Conservation (phyloP, 2,329 filamentous ascomycete genomes). For the Huntiella abstrusa region DNA sequence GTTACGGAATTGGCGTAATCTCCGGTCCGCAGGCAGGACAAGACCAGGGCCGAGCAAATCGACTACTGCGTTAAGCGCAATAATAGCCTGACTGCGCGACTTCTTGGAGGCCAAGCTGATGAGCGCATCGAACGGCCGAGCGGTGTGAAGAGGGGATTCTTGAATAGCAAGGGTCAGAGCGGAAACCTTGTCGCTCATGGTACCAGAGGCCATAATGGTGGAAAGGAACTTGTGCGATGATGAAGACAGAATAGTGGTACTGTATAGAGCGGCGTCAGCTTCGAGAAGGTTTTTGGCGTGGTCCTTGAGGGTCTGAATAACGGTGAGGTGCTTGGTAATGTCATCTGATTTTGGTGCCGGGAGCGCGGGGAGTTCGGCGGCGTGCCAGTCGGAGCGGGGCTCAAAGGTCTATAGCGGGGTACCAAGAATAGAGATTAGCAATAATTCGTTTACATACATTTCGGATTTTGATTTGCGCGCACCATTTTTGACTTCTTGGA, state of each 20-base stretch:
- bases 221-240: slow-evolving; percentile 92
- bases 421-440: slow-evolving; percentile 16
- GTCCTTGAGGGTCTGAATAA: slow-evolving; percentile 36
- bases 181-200: slow-evolving; percentile 89
- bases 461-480: slow-evolving; percentile 12
- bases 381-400: slow-evolving; percentile 39
- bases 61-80: slow-evolving; percentile 81
- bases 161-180: slow-evolving; percentile 86
- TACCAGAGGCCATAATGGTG: slow-evolving; percentile 92
- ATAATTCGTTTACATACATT: slow-evolving; percentile 14
- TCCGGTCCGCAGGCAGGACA: slow-evolving; percentile 64
- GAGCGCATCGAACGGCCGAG: slow-evolving; percentile 71
- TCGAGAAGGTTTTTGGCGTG: slow-evolving; percentile 61
- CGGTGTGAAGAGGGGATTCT: slow-evolving; percentile 87
- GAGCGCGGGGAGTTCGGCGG: slow-evolving; percentile 24
- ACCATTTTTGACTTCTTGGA: slow-evolving; percentile 21
- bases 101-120: slow-evolving; percentile 75
- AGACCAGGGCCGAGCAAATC: slow-evolving; percentile 84
- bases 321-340: slow-evolving; percentile 22
- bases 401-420: slow-evolving; percentile 29
- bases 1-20: slow-evolving; percentile 57
- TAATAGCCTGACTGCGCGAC: slow-evolving; percentile 79
- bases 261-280: slow-evolving; percentile 58
- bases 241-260: slow-evolving; percentile 52
- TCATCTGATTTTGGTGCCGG: slow-evolving; percentile 28